Evolutionary conservation across 306 rosid genomes (phyloP), one percentile per base, ranked within the genome.

Genomic region (Bauhinia variegata): DNA sequence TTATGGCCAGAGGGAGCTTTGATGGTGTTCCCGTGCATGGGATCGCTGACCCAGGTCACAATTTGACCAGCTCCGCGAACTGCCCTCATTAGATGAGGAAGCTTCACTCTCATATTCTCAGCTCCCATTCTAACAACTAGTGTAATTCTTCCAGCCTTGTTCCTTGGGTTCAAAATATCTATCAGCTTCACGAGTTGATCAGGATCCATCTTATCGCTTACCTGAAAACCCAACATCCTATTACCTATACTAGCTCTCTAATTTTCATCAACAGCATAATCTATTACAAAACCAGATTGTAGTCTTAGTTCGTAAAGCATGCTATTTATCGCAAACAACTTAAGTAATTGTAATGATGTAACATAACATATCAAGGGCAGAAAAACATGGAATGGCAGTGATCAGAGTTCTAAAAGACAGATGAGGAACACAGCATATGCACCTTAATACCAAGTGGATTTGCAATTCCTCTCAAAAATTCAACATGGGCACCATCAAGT

Each of bases 401-500:
- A 28, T 10, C 6, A 47, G 18, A 47, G 43, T 32, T 23, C 17
- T 13, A 46, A 47, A 8, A 5, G 41, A 14, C 3, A 10, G 17
- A 31, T 11, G 14, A 47, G 52, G 43, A 57, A 48, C 70, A 61
- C 8, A 15, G 8, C 28, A 15, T 44, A 63, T 10, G 74, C 57
- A 82, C 87, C 87, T 82, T 82, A 46, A 82, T 82, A 66, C 87
- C 87, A 67, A 82, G 82, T 32, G 87, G 87, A 82, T 82, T 82
- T 13, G 87, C 75, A 52, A 82, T 74, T 58, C 87, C 87, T 71
- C 84, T 79, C 58, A 82, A 64, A 60, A 82, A 82, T 64, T 82
- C 87, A 67, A 82, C 84, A 64, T 82, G 87, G 60, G 87, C 87
- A 65, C 87, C 87, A 53, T 82, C 87, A 63, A 82, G 83, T 63